Evolutionary conservation across 306 rosid genomes (phyloP), one percentile per base, ranked within the genome.

Genomic region (Rosa multiflora): DNA sequence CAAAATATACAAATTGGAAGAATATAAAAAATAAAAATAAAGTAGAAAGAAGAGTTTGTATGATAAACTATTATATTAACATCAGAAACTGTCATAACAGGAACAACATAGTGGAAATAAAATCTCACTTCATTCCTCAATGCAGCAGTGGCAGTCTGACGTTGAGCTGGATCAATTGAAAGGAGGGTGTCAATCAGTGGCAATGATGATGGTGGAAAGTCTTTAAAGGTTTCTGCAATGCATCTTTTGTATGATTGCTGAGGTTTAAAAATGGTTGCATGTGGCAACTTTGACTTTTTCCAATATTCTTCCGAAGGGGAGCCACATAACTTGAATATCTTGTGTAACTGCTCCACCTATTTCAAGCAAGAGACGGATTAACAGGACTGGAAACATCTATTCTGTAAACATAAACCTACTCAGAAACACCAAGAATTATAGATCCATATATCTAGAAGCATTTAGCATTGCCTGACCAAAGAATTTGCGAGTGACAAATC

Each of bases 321-420:
- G 75, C 98, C 98, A 46, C 98, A 93, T 78, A 93, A 82, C 91
- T 93, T 93, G 83, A 93, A 93, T 86, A 93, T 93, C 92, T 93
- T 91, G 83, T 93, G 98, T 15, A 93, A 91, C 80, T 93, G 98
- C 83, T 93, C 98, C 71, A 93, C 98, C 97, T 93, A 67, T 49
- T 67, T 73, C 70, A 80, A 68, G 46, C 53, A 69, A 77, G 56
- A 76, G 10, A 83, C 37, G 76, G 10, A 26, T 84, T 17, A 84
- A 63, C 69, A 70, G 37, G 7, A 52, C 82, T 70, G 72, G 80
- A 67, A 85, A 76, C 58, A 78, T 64, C 61, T 23, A 67, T 58
- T 21, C 23, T 75, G 67, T 64, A 78, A 63, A 63, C 82, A 84
- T 70, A 26, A 79, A 63, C 69, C 68, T 51, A 74, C 18, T 72